phyloP scores from a whole-genome alignment of 768 basidiomycete species.

The Kwoniella botswanensis region DNA sequence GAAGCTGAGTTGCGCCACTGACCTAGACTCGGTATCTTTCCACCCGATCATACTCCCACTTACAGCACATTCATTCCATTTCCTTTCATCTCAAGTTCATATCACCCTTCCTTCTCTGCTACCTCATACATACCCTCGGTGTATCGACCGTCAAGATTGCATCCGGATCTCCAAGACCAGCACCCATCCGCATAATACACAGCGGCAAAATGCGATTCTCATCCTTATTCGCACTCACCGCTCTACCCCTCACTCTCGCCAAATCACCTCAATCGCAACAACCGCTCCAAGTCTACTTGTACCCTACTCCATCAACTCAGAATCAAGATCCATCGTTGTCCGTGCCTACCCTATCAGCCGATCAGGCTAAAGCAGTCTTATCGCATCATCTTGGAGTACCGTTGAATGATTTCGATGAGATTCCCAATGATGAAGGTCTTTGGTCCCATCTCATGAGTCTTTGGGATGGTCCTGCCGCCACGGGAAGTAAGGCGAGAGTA shows the following conservation, averaged over 20 bases:
- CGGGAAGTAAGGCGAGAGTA: conserved; percentile 38
- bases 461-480: conserved; percentile 21
- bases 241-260: conserved; percentile 7
- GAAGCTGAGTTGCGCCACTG: too few species aligned
- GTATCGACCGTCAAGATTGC: too few species aligned
- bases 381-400: conserved; percentile 48
- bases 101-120: too few species aligned
- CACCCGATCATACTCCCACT: too few species aligned
- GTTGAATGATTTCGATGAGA: conserved; percentile 51
- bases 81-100: too few species aligned
- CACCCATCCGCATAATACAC: neutral
- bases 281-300: conserved; percentile 53
- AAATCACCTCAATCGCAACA: conserved; percentile 32
- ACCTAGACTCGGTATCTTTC: too few species aligned
- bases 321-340: neutral
- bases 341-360: conserved; percentile 45
- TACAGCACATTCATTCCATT: too few species aligned
- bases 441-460: conserved; percentile 49
- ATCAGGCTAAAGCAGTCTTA: conserved; percentile 53
- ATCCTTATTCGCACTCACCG: neutral
- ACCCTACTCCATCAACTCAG: conserved; percentile 44
- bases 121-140: too few species aligned
- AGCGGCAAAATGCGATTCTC: conserved; percentile 11
- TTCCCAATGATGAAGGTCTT: conserved; percentile 48
- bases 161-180: too few species aligned